Conservation (phyloP, 1,284 basidiomycete species). For the Trichosporon sp. region DNA sequence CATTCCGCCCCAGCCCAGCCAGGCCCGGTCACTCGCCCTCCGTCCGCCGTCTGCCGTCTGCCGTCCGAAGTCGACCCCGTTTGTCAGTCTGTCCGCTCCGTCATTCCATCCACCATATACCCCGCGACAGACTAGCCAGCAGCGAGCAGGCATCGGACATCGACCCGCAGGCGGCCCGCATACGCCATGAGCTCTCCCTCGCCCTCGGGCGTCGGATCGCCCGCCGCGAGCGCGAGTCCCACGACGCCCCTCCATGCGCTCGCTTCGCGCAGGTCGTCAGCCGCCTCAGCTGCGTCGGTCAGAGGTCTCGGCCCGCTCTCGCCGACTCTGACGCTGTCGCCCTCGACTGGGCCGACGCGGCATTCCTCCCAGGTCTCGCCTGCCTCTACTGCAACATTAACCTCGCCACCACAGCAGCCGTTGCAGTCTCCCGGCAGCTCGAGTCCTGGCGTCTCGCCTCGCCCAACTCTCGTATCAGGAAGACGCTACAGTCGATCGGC, state of each 20-base stretch:
- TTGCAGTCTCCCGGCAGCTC: neutral
- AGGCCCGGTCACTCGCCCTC: no score
- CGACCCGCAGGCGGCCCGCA: neutral
- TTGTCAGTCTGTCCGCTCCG: no score
- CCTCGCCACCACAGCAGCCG: neutral
- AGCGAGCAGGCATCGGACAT: neutral
- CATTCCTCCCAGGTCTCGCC: neutral
- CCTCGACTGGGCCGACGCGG: neutral
- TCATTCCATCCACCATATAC: neutral
- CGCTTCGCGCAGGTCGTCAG: neutral
- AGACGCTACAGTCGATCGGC: slow-evolving; percentile 24
- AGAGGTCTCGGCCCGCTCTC: neutral
- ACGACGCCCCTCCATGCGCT: neutral
- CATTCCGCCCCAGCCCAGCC: no score
- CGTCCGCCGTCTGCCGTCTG: no score
- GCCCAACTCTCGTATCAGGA: slow-evolving; percentile 23
- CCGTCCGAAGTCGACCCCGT: no score
- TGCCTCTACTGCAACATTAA: neutral
- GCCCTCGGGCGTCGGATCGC: slow-evolving; percentile 9
- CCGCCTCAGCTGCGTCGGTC: neutral
- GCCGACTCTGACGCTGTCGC: neutral
- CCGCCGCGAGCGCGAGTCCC: neutral
- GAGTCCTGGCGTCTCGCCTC: slow-evolving; percentile 21
- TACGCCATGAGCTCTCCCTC: slow-evolving; percentile 8
- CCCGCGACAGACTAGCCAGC: neutral